Conservation (phyloP, 345 rosid species). For the Syzygium aromaticum region DNA sequence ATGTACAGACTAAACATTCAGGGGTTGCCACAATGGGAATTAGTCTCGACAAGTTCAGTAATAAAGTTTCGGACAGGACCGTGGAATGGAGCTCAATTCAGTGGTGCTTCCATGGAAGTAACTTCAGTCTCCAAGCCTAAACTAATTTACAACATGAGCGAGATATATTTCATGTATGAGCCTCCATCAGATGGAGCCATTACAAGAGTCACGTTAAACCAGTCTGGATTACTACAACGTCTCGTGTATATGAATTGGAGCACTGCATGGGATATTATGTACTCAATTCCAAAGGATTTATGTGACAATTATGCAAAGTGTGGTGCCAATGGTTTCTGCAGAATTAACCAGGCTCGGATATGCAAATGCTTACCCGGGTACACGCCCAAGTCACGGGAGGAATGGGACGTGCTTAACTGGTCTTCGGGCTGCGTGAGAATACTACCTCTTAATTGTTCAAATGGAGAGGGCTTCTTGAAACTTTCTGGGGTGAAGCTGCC, state of each 20-base stretch:
- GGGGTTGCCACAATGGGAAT: constrained; percentile 7
- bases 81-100: constrained; percentile 28
- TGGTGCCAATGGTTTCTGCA: not conserved
- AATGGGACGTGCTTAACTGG: constrained; percentile 22
- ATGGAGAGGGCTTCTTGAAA: constrained; percentile 6
- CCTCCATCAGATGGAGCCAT: not conserved
- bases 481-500: constrained; percentile 7
- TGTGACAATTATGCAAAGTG: not conserved
- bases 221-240: not conserved
- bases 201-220: not conserved
- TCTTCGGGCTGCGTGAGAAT: constrained; percentile 3
- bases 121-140: constrained; percentile 3
- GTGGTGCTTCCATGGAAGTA: constrained; percentile 1
- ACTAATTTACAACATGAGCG: constrained; percentile 3
- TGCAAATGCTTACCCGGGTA: constrained; percentile 31
- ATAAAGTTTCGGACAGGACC: constrained; percentile 10
- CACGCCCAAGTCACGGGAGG: constrained; percentile 11
- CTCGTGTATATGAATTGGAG: not conserved
- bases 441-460: not conserved
- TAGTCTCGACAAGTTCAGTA: not conserved
- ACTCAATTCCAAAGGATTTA: not conserved
- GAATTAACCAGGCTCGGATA: not conserved
- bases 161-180: constrained; percentile 11
- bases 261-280: not conserved
- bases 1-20: not conserved